Evolutionary conservation across 257 asterid species (phyloP).

Genomic region (Salvia miltiorrhiza): DNA sequence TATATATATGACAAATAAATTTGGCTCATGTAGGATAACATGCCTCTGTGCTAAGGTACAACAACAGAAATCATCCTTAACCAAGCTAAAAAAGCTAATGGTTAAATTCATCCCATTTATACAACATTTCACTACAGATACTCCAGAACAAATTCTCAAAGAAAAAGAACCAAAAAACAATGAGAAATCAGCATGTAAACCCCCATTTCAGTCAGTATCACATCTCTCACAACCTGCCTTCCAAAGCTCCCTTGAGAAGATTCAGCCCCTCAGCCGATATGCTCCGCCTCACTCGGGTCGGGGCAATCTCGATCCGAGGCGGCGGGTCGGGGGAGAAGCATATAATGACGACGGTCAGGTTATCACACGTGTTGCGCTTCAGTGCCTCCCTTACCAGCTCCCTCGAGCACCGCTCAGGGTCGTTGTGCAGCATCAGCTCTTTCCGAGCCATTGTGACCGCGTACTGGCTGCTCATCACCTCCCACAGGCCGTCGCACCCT

Average conservation of each 20-base stretch:
- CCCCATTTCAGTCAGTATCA: not conserved
- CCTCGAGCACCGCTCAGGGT: constrained; percentile 69
- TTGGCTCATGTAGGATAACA: not conserved
- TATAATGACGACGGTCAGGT: constrained; percentile 60
- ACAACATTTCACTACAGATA: constrained; percentile 18
- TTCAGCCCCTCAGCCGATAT: constrained; percentile 70
- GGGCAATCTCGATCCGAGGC: constrained; percentile 47
- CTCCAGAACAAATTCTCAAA: not conserved
- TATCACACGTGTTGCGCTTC: constrained; percentile 70
- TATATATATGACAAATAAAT: too few relatives aligned
- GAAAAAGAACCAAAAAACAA: not conserved
- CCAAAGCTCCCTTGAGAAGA: constrained; percentile 73
- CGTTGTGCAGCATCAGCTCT: constrained; percentile 74
- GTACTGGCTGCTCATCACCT: constrained; percentile 88
- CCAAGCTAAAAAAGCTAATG: not conserved
- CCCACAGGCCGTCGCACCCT: constrained; percentile 89
- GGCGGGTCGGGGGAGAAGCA: constrained; percentile 86
- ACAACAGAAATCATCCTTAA: not conserved
- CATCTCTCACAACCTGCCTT: constrained; percentile 30
- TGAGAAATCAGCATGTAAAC: not conserved
- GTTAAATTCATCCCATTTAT: constrained; percentile 17
- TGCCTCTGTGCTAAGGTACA: constrained; percentile 4
- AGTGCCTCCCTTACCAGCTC: constrained; percentile 76
- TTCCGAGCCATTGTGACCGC: constrained; percentile 76
- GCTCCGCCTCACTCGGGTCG: constrained; percentile 51